Evolutionary conservation across 1,284 basidiomycete species (phyloP), one percentile per base, ranked within the genome.

Genomic region (Trichosporon coremiiforme): DNA sequence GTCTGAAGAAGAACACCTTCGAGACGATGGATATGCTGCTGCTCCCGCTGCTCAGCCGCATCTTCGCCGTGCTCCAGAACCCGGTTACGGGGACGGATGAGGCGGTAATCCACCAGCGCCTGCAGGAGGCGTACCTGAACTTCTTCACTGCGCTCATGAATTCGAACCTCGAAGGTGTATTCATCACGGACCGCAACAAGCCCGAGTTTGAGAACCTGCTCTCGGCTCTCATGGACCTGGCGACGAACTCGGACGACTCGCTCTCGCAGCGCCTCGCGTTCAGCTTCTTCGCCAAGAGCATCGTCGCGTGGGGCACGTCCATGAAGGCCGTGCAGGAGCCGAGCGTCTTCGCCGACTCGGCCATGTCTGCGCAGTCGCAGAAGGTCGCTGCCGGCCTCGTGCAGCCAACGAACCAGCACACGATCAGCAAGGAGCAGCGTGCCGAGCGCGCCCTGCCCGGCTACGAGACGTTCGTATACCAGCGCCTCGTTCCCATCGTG

Each of bases 31-130:
- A 99, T 80, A 90, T 96, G 79, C 88, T 99, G 31, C 89, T 98
- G 67, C 88, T 91, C 0, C 94, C 95, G 1, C 86, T 99, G 73
- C 90, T 90, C 71, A 86, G 90, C 17, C 93, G 98, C 76, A 92
- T 98, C 71, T 90, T 90, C 64, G 86, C 87, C 66, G 86, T 97
- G 66, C 86, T 99, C 70, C 89, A 91, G 38, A 90, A 92, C 73
- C 92, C 94, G 0, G 88, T 91, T 66, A 88, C 89, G 7, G 96
- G 95, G 8, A 98, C 96, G 7, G 97, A 99, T 80, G 97, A 98
- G 75, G 87, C 90, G 67, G 85, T 94, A 35, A 86, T 89, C 17
- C 93, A 95, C 73, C 83, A 87, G n/a, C 92, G 95, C 72, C 93
- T 94, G 53, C 95, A 94, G 80, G 91, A 91, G 71, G 91, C 94